Evolutionary conservation across 2,329 filamentous ascomycete genomes (phyloP).

Genomic region (Mycosphaerella sp.): DNA sequence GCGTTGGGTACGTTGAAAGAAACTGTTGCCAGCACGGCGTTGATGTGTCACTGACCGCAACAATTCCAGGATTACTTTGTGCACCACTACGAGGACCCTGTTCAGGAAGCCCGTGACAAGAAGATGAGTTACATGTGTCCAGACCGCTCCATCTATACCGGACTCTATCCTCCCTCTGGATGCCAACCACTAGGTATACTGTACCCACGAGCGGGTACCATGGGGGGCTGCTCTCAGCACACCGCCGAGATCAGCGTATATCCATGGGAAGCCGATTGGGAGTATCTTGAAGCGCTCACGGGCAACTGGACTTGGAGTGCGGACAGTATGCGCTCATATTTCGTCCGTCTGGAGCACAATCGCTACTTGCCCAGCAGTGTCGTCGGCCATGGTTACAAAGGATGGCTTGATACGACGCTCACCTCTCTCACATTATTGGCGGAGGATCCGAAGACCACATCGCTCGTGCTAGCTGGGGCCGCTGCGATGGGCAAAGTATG

Average conservation of each 20-base stretch:
- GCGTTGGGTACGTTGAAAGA: constrained; percentile 40
- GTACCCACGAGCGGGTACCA: constrained; percentile 53
- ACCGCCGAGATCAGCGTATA: constrained; percentile 56
- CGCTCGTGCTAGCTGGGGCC: constrained; percentile 47
- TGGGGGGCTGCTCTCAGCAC: constrained; percentile 57
- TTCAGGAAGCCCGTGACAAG: constrained; percentile 49
- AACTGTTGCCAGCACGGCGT: no score
- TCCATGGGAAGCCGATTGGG: constrained; percentile 55
- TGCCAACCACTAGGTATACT: constrained; percentile 50
- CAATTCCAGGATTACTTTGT: constrained; percentile 50
- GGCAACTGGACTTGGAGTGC: constrained; percentile 56
- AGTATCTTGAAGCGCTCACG: constrained; percentile 52
- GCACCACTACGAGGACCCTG: constrained; percentile 53
- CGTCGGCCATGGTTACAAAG: constrained; percentile 50
- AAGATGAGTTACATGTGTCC: constrained; percentile 54
- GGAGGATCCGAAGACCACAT: constrained; percentile 50
- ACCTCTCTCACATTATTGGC: constrained; percentile 49
- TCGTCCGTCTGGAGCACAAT: constrained; percentile 46
- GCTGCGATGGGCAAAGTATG: constrained; percentile 39
- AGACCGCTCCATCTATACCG: constrained; percentile 48
- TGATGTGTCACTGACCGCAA: background rate
- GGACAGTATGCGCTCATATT: constrained; percentile 54
- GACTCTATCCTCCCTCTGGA: constrained; percentile 48
- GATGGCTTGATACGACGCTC: constrained; percentile 50
- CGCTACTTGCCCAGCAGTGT: constrained; percentile 39